Conservation (phyloP, 257 asterid species). For the Rehmannia glutinosa region DNA sequence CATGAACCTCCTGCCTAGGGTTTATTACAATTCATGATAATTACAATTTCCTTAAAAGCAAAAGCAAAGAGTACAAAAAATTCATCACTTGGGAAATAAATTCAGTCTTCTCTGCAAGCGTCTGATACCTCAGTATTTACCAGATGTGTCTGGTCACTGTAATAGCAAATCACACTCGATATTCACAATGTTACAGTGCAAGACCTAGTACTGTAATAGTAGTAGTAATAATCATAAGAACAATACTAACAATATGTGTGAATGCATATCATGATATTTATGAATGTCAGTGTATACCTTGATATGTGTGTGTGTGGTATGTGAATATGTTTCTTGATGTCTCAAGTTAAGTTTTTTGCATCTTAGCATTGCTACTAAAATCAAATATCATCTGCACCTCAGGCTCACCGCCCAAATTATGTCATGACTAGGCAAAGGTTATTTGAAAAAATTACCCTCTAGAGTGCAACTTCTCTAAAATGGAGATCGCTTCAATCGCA, state of each 20-base stretch:
- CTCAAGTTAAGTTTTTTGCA: background rate
- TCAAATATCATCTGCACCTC: background rate
- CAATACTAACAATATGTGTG: too few species aligned
- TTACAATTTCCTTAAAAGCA: background rate
- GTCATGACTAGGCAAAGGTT: background rate
- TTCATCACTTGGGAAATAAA: background rate
- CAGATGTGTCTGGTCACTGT: too few species aligned
- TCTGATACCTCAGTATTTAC: background rate
- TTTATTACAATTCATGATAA: too few species aligned
- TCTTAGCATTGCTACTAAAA: background rate
- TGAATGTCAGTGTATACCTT: background rate
- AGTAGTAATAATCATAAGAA: too few species aligned
- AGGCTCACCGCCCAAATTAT: slow-evolving; percentile 4
- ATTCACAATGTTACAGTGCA: too few species aligned
- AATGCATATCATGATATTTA: background rate
- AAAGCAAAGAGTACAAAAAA: background rate
- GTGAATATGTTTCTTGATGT: background rate
- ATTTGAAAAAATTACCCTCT: slow-evolving; percentile 46
- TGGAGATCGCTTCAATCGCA: slow-evolving; percentile 78
- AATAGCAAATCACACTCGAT: too few species aligned
- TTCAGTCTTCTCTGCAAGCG: background rate
- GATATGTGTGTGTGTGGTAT: too few species aligned
- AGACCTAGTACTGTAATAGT: too few species aligned
- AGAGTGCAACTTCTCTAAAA: slow-evolving; percentile 64
- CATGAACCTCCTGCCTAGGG: too few species aligned